Evolutionary conservation across 2,329 filamentous ascomycete species (phyloP).

Genomic region (Calonectria leucothoes): DNA sequence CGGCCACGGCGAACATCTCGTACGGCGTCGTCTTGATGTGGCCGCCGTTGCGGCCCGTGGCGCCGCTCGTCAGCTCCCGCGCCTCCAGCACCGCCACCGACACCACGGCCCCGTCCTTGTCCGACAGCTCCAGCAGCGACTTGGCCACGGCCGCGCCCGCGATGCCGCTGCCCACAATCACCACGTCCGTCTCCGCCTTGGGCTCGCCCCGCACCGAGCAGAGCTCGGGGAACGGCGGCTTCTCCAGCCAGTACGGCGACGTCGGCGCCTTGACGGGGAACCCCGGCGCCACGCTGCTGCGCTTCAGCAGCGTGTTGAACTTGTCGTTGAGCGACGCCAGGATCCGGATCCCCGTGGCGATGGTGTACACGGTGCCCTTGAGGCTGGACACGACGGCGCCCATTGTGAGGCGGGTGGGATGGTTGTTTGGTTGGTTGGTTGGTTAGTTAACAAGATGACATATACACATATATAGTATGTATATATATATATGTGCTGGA

Average conservation of each 20-base stretch:
- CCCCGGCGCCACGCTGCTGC: conserved; percentile 49
- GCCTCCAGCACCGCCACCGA: conserved; percentile 63
- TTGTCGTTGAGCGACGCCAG: conserved; percentile 42
- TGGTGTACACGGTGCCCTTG: conserved; percentile 32
- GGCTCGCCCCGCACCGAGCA: conserved; percentile 47
- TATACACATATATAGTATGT: no score
- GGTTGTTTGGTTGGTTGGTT: no score
- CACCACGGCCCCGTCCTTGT: background rate
- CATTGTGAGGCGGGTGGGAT: conserved; percentile 39
- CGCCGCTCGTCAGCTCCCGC: conserved; percentile 60
- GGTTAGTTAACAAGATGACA: no score
- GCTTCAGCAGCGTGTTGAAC: conserved; percentile 43
- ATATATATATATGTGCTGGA: no score
- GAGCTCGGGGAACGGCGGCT: conserved; percentile 56
- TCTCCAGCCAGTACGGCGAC: conserved; percentile 58
- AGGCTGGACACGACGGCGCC: conserved; percentile 47
- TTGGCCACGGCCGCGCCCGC: conserved; percentile 52
- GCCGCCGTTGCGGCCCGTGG: conserved; percentile 65
- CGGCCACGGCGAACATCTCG: conserved; percentile 52
- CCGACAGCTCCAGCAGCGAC: conserved; percentile 42
- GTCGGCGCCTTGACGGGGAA: conserved; percentile 56
- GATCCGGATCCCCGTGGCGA: conserved; percentile 39
- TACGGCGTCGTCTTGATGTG: conserved; percentile 61
- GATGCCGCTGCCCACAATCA: conserved; percentile 68
- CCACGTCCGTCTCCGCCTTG: conserved; percentile 56